A percentile compares a stretch with the other conserved stretches of the same genome.
These are phyloP conservation scores for Fusarium gaditjirri DNA, from an alignment of 2,329 filamentous ascomycete species.

Conservation along the genomic window DNA sequence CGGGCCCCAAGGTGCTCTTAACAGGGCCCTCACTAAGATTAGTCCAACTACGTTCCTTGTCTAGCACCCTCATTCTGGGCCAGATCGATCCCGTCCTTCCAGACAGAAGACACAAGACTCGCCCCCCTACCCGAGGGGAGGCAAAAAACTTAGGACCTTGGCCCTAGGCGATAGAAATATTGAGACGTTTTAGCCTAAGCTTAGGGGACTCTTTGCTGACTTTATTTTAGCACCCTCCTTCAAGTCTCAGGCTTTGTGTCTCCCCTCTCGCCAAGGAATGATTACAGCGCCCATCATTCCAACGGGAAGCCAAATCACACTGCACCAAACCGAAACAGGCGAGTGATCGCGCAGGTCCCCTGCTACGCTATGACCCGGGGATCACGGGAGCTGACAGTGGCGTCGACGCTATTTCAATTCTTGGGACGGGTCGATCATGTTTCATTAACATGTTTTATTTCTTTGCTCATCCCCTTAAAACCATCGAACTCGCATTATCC, in stretches of 20 bases:
- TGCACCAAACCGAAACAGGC: background rate
- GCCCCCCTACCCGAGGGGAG: too few relatives aligned
- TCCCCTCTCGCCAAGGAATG: background rate
- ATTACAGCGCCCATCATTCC: background rate
- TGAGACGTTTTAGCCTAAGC: too few relatives aligned
- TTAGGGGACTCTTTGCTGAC: too few relatives aligned
- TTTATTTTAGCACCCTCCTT: too few relatives aligned
- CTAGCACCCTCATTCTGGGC: background rate
- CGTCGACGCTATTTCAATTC: background rate
- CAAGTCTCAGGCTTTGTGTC: accelerated
- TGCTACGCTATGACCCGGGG: background rate
- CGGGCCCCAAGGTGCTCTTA: background rate
- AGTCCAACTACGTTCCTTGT: background rate
- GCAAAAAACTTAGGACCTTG: too few relatives aligned
- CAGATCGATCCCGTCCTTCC: background rate
- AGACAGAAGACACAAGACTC: background rate
- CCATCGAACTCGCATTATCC: background rate
- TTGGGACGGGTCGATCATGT: background rate
- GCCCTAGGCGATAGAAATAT: too few relatives aligned
- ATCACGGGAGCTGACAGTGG: background rate
- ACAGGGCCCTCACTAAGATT: background rate
- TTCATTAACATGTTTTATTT: background rate
- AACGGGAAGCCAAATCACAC: background rate
- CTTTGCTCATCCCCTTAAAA: background rate
- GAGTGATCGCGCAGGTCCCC: background rate